phyloP scores from a whole-genome alignment of 352 stramenopile genomes.

The Phytophthora ohioensis region DNA sequence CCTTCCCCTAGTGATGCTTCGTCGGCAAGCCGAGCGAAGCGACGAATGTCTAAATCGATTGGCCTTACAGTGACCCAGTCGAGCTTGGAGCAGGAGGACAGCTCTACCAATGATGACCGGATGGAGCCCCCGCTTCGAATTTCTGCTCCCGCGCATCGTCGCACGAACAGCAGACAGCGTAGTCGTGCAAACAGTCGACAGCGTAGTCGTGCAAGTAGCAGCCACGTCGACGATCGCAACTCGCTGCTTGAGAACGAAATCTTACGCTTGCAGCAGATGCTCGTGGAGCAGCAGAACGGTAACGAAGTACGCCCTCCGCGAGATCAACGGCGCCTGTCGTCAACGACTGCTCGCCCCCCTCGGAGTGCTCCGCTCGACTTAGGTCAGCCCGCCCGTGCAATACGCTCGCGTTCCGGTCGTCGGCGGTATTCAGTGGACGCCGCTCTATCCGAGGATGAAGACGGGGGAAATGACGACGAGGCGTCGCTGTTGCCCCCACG shows the following conservation, averaged over 20 bases:
- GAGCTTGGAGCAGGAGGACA: conserved; percentile 46
- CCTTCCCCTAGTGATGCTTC: conserved; percentile 43
- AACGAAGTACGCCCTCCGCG: conserved; percentile 13
- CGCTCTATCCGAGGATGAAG: conserved; percentile 49
- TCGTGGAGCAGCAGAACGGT: conserved; percentile 60
- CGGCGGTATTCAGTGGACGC: conserved; percentile 63
- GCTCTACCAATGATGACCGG: conserved; percentile 36
- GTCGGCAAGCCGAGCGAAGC: conserved; percentile 17
- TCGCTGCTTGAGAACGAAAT: conserved; percentile 72
- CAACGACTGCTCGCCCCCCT: conserved; percentile 31
- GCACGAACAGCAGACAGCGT: conserved; percentile 34
- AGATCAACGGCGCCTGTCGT: conserved; percentile 33
- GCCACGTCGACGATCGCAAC: conserved; percentile 53
- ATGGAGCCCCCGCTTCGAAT: conserved; percentile 40
- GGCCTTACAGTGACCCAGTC: conserved; percentile 23
- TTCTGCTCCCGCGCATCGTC: conserved; percentile 18
- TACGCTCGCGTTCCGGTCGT: conserved; percentile 28
- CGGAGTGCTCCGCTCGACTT: conserved; percentile 38
- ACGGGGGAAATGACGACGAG: conserved; percentile 51
- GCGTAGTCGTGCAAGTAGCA: conserved; percentile 35
- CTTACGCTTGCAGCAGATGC: conserved; percentile 77
- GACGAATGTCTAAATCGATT: conserved; percentile 8
- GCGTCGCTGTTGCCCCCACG: conserved; percentile 56
- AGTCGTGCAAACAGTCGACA: conserved; percentile 34
- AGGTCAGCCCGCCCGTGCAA: conserved; percentile 15